Conservation (phyloP, 371 early-diverging fungal genomes). For the Mucor velutinosus region DNA sequence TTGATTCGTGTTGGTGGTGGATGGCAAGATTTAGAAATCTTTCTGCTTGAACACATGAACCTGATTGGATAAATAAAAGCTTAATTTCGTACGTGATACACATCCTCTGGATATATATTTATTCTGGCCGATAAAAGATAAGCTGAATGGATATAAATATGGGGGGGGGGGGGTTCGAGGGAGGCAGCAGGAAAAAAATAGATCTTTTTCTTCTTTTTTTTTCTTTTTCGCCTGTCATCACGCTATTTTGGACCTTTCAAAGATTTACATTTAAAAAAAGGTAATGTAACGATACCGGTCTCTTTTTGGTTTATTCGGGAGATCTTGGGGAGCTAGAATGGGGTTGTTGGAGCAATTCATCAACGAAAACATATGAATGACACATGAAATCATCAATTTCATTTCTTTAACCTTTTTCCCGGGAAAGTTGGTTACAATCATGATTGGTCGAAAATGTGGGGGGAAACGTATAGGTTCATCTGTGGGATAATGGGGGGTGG, state of each 20-base stretch:
- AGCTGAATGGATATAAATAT: slow-evolving; percentile 1
- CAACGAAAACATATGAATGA: slow-evolving; percentile 20
- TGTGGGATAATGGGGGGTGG: not conserved
- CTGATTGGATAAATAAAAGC: slow-evolving; percentile 3
- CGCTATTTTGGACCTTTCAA: not conserved
- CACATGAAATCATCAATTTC: slow-evolving; percentile 29
- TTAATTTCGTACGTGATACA: not conserved
- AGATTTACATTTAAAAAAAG: not conserved
- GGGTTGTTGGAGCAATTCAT: not conserved
- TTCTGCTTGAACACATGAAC: slow-evolving; percentile 37
- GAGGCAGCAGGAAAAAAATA: not conserved
- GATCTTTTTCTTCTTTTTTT: not conserved
- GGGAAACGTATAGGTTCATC: not conserved
- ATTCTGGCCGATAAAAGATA: not conserved
- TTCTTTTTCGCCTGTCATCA: not conserved
- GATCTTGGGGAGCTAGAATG: not conserved
- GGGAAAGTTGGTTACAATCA: not conserved
- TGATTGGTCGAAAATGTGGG: not conserved
- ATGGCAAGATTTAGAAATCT: slow-evolving; percentile 69
- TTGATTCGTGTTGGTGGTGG: slow-evolving; percentile 72
- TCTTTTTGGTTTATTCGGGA: not conserved
- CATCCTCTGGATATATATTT: not conserved
- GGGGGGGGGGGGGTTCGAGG: not conserved
- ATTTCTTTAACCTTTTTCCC: slow-evolving; percentile 1
- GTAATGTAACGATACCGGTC: not conserved